Evolutionary conservation across 306 rosid species (phyloP).

Genomic region (Rosa persica): DNA sequence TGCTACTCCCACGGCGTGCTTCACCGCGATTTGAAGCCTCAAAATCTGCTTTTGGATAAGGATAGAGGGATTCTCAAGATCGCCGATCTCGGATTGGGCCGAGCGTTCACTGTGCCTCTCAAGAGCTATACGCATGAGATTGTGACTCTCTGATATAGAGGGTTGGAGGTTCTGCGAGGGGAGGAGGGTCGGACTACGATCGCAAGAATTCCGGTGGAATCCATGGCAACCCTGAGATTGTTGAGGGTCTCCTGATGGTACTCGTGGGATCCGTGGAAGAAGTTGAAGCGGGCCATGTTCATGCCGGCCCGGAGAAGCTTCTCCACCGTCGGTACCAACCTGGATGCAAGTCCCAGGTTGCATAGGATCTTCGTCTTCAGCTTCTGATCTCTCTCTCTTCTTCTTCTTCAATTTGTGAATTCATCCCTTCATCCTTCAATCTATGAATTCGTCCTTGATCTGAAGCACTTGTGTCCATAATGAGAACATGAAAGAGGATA

Average conservation of each 20-base stretch:
- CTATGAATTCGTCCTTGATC: background rate
- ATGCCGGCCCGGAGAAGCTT: constrained; percentile 90
- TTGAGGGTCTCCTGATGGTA: constrained; percentile 95
- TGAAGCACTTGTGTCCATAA: background rate
- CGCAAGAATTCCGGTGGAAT: constrained; percentile 91
- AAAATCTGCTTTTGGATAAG: too few species aligned
- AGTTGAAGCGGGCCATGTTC: constrained; percentile 98
- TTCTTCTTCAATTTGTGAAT: background rate
- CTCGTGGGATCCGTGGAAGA: constrained; percentile 92
- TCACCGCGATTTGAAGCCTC: too few species aligned
- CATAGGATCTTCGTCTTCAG: constrained; percentile 96
- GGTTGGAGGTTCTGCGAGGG: too few species aligned
- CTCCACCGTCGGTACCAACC: constrained; percentile 81
- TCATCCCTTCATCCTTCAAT: too few species aligned
- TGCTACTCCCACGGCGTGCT: too few species aligned
- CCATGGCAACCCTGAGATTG: constrained; percentile 79
- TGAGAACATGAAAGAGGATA: too few species aligned
- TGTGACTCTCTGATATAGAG: too few species aligned
- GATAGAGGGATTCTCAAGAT: too few species aligned
- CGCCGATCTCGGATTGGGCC: too few species aligned
- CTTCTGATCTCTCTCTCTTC: constrained; percentile 9
- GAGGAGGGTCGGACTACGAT: too few species aligned
- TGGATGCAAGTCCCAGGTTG: constrained; percentile 89
- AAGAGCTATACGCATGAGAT: too few species aligned
- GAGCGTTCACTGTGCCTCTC: too few species aligned